A percentile compares a stretch with the other conserved stretches of the same genome.
phyloP scores from a whole-genome alignment of 2,329 filamentous ascomycete species.

The Colletotrichum phormii region DNA sequence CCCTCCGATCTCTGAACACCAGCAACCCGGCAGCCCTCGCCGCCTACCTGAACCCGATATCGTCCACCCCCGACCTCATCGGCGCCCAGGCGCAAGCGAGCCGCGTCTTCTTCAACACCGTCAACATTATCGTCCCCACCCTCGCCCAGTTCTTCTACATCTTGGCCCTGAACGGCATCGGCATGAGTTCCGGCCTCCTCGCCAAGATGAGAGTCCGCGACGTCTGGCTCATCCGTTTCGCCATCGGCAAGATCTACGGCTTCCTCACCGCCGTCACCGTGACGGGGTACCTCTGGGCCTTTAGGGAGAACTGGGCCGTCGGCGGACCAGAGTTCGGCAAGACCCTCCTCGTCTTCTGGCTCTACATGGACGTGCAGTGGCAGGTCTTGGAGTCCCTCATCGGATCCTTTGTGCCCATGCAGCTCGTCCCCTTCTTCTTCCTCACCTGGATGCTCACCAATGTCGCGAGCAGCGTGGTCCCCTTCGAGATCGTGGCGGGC shows the following conservation, averaged over 20 bases:
- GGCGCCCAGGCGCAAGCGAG: slow-evolving; percentile 48
- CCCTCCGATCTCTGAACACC: slow-evolving; percentile 36
- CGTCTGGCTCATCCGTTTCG: slow-evolving; percentile 41
- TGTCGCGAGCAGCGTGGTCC: slow-evolving; percentile 49
- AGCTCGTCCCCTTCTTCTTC: slow-evolving; percentile 54
- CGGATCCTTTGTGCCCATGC: slow-evolving; percentile 44
- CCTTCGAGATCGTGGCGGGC: slow-evolving; percentile 50
- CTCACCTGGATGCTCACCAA: slow-evolving; percentile 56
- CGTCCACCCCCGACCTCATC: slow-evolving; percentile 43
- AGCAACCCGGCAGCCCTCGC: slow-evolving; percentile 42
- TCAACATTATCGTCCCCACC: slow-evolving; percentile 51
- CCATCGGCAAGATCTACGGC: slow-evolving; percentile 46
- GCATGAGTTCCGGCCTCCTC: slow-evolving; percentile 9
- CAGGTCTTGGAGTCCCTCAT: slow-evolving; percentile 51
- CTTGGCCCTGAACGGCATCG: slow-evolving; percentile 29
- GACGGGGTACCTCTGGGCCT: slow-evolving; percentile 57
- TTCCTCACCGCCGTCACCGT: slow-evolving; percentile 51
- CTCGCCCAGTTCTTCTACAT: slow-evolving; percentile 47
- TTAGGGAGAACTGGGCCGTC: slow-evolving; percentile 54
- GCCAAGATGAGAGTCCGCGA: slow-evolving; percentile 39
- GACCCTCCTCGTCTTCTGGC: slow-evolving; percentile 49
- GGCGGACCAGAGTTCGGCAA: slow-evolving; percentile 42
- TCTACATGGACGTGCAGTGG: slow-evolving; percentile 56
- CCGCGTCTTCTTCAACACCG: slow-evolving; percentile 51
- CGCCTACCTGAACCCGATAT: slow-evolving; percentile 49